Percentiles rank a stretch among this genome's conserved stretches.
phyloP scores from a whole-genome alignment of 768 basidiomycete species.

The Mycena galericulata region DNA sequence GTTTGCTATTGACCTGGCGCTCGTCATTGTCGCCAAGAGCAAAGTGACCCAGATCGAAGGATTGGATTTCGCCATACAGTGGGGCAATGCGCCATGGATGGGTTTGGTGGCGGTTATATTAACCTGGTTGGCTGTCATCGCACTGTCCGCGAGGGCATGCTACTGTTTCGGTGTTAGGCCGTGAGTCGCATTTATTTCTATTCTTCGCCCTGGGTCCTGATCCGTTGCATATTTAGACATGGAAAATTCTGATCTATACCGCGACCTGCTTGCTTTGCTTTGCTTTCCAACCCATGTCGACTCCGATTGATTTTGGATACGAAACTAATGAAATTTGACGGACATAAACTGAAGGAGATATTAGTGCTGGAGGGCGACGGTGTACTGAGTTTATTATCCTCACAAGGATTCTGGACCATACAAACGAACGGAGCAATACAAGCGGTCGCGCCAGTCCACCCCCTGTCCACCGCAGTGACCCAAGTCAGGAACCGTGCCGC shows the following conservation, averaged over 20 bases:
- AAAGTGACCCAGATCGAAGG: constrained; percentile 52
- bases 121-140: constrained; percentile 70
- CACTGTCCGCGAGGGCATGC: constrained; percentile 74
- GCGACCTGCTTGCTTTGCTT: too few species aligned
- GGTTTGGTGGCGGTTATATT: constrained; percentile 65
- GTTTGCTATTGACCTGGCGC: constrained; percentile 71
- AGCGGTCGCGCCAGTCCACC: background rate
- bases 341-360: background rate
- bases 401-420: constrained; percentile 16
- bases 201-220: background rate
- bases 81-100: constrained; percentile 84
- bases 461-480: constrained; percentile 14
- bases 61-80: constrained; percentile 59
- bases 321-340: background rate
- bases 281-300: background rate
- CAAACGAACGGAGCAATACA: background rate
- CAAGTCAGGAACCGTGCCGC: constrained; percentile 3
- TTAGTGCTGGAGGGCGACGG: background rate
- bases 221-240: constrained; percentile 12
- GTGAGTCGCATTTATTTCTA: constrained; percentile 40
- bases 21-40: constrained; percentile 64
- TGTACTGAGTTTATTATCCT: background rate
- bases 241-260: constrained; percentile 24
- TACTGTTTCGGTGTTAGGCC: constrained; percentile 74
- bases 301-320: constrained; percentile 1